Evolutionary conservation across 805 yeast genomes (phyloP).

Genomic region (Zygotorulaspora danielsina): DNA sequence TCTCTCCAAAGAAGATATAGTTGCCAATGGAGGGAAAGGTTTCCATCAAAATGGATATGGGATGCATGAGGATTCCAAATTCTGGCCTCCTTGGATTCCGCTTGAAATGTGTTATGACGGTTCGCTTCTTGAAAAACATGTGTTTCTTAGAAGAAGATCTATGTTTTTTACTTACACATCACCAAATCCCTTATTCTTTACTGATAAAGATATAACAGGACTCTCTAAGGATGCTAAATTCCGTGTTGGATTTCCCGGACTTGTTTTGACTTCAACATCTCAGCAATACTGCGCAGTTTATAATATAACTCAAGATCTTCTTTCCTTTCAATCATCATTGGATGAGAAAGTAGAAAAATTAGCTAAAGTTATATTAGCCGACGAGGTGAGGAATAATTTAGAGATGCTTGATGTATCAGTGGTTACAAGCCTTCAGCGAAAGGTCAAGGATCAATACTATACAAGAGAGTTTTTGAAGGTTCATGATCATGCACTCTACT

Average conservation of each 20-base stretch:
- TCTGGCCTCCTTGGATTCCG: slow-evolving; percentile 70
- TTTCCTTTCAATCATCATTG: slow-evolving; percentile 36
- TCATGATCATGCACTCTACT: slow-evolving; percentile 33
- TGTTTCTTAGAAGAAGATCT: slow-evolving; percentile 51
- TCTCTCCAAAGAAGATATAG: slow-evolving; percentile 39
- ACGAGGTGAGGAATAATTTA: slow-evolving; percentile 43
- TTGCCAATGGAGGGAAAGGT: slow-evolving; percentile 31
- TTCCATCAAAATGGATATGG: slow-evolving; percentile 32
- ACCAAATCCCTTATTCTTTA: slow-evolving; percentile 50
- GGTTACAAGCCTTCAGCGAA: slow-evolving; percentile 50
- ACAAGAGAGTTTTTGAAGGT: slow-evolving; percentile 41
- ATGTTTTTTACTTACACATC: slow-evolving; percentile 45
- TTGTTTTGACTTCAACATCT: slow-evolving; percentile 52
- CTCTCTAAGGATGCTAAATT: slow-evolving; percentile 31
- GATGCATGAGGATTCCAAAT: slow-evolving; percentile 22
- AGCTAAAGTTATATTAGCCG: slow-evolving; percentile 50
- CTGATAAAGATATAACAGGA: slow-evolving; percentile 26
- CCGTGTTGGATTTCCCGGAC: slow-evolving; percentile 41
- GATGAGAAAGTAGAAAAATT: slow-evolving; percentile 44
- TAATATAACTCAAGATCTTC: slow-evolving; percentile 45
- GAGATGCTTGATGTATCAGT: slow-evolving; percentile 36
- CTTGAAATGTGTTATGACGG: slow-evolving; percentile 56
- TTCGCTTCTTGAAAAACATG: slow-evolving; percentile 39
- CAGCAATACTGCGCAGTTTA: slow-evolving; percentile 53
- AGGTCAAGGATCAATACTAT: slow-evolving; percentile 40